Base-by-base conservation (phyloP, 2,329 filamentous ascomycete genomes). In the Volutella citrinella region DNA sequence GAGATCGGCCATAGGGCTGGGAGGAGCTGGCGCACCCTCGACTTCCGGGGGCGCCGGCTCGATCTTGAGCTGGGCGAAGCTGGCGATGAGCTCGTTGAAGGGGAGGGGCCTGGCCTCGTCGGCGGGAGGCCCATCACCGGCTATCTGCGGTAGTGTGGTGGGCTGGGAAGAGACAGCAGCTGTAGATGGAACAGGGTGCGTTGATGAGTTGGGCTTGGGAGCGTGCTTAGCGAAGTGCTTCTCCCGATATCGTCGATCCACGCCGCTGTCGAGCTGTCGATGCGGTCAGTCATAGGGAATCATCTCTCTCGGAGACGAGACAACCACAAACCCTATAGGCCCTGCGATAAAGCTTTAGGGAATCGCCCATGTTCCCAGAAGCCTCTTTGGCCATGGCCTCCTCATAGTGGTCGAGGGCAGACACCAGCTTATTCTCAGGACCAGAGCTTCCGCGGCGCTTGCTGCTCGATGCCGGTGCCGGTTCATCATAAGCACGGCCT, bases 361-460 rank as follows among this genome's bases (percentile, higher is more conserved):
- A 97, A 44, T 97, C 91, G 6, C 90, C 89, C 31, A 97, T 70
- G 43, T 80, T 93, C 1, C 93, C 93, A 51, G 85, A 78, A 0
- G 74, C 77, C 64, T 98, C 93, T 60, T 82, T 89, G 63, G 94
- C 85, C 36, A 95, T 90, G 5, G 91, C 93, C 56, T 78, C 80
- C 59, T 97, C 93, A 53, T 93, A 97, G 60, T 95, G 87, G 51
- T 97, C 93, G 12, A 98, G 65, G 1, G 93, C 93, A 10, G 90
- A 86, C 15, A 70, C 68, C 5, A 85, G 85, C 48, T 84, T 62
- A 36, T 48, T 59, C 10, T 60, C 26, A 9, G 37, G 38, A 13
- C 37, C 42, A 38, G 43, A 43, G 12, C 36, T 32, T 1, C 27
- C 19, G 5, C 47, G 43, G 18, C 42, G 42, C 19, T 32, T 17